A percentile compares a stretch with the other conserved stretches of the same genome.
Evolutionary conservation across 2,329 filamentous ascomycete genomes (phyloP).

Genomic region (Neofusicoccum kwambonambiense): DNA sequence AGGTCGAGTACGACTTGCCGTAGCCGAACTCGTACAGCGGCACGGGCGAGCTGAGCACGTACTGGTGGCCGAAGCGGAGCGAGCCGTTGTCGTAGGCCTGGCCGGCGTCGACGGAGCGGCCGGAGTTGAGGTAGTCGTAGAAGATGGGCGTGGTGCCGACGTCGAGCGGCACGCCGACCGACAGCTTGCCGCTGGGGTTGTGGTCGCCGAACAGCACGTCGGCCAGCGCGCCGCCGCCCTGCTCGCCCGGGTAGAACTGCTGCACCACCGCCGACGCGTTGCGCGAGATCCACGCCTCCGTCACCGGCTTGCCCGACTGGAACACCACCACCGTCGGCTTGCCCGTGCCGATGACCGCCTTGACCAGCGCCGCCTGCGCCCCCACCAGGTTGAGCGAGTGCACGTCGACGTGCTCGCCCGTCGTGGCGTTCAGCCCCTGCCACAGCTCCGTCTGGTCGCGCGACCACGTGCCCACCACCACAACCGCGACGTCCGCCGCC

Average conservation of each 20-base stretch:
- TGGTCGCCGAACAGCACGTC: slow-evolving; percentile 61
- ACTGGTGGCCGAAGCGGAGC: slow-evolving; percentile 63
- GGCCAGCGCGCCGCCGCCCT: slow-evolving; percentile 65
- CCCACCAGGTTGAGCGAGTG: slow-evolving; percentile 65
- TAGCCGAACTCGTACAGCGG: slow-evolving; percentile 68
- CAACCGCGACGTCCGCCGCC: slow-evolving; percentile 68
- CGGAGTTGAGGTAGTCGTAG: slow-evolving; percentile 72
- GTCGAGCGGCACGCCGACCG: slow-evolving; percentile 65
- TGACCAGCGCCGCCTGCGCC: slow-evolving; percentile 65
- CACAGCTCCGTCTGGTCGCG: slow-evolving; percentile 71
- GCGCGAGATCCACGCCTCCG: slow-evolving; percentile 69
- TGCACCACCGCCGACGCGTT: slow-evolving; percentile 66
- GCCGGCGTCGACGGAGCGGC: slow-evolving; percentile 56
- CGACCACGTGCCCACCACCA: slow-evolving; percentile 74
- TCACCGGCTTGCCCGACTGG: slow-evolving; percentile 69
- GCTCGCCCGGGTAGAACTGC: slow-evolving; percentile 72
- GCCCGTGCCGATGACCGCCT: slow-evolving; percentile 65
- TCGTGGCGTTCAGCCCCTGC: slow-evolving; percentile 69
- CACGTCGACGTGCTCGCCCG: slow-evolving; percentile 71
- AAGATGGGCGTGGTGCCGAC: slow-evolving; percentile 67
- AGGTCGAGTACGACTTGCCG: slow-evolving; percentile 64
- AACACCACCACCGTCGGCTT: slow-evolving; percentile 68
- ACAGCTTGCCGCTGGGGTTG: slow-evolving; percentile 65
- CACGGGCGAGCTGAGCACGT: slow-evolving; percentile 60
- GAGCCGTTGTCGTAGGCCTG: slow-evolving; percentile 57